phyloP scores from a whole-genome alignment of 2,329 filamentous ascomycete genomes.

The Scedosporium dehoogii region DNA sequence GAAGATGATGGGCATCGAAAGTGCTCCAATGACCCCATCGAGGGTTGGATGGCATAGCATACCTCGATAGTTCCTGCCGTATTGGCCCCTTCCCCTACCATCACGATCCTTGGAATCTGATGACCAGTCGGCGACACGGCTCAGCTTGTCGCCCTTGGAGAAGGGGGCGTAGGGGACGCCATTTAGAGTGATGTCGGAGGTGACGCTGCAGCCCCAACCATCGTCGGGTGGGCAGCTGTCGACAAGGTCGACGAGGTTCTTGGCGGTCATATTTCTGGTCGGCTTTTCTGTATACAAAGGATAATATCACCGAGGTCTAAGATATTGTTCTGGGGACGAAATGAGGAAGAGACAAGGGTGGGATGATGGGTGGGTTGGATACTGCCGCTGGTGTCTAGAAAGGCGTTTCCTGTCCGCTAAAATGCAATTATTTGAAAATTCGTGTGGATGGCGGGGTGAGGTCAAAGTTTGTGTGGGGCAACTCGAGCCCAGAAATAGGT shows the following conservation, averaged over 20 bases:
- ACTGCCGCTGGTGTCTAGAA: not conserved
- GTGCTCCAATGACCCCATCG: not conserved
- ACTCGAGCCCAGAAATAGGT: not conserved
- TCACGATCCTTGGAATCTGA: conserved; percentile 78
- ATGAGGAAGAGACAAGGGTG: not conserved
- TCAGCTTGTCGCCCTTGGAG: conserved; percentile 97
- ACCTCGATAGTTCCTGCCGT: conserved; percentile 92
- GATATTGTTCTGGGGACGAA: not conserved
- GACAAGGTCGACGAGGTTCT: conserved; percentile 7
- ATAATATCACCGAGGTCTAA: not conserved
- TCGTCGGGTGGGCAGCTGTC: conserved; percentile 49
- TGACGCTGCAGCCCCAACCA: conserved; percentile 78
- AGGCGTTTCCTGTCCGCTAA: conserved; percentile 1
- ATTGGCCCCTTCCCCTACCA: conserved; percentile 68
- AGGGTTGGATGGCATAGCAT: conserved; percentile 13
- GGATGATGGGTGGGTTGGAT: not conserved
- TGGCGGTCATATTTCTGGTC: not conserved
- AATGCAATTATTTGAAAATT: conserved; percentile 8
- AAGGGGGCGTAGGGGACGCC: conserved; percentile 96
- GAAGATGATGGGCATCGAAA: not conserved
- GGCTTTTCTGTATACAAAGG: not conserved
- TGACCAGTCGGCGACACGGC: conserved; percentile 99
- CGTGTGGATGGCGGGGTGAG: conserved; percentile 8
- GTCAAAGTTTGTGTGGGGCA: conserved; percentile 7
- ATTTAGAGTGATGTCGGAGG: conserved; percentile 79